phyloP scores from a whole-genome alignment of 2,329 filamentous ascomycete genomes.

The Calonectria pseudoturangicola region DNA sequence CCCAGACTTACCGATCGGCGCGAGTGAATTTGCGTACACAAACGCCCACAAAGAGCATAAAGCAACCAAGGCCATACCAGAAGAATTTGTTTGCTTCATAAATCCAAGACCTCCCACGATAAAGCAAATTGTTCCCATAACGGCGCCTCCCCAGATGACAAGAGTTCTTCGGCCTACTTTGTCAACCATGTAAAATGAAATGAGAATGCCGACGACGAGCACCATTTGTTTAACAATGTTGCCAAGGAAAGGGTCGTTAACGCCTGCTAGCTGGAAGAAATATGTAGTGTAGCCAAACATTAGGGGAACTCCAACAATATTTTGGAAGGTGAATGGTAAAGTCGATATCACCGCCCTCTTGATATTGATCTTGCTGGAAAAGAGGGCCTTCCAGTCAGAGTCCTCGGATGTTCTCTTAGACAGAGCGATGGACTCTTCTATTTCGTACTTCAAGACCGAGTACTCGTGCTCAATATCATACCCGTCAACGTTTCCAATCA shows the following conservation, averaged over 20 bases:
- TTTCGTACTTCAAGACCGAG: constrained; percentile 45
- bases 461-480: constrained; percentile 50
- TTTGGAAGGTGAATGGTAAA: constrained; percentile 49
- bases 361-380: constrained; percentile 43
- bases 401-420: constrained; percentile 21
- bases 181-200: constrained; percentile 46
- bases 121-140: constrained; percentile 17
- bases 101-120: constrained; percentile 34
- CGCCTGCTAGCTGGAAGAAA: constrained; percentile 49
- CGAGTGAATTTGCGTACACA: constrained; percentile 36
- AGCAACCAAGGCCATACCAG: constrained; percentile 36
- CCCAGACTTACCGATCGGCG: constrained; percentile 33
- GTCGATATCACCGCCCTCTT: constrained; percentile 48
- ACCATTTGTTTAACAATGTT: constrained; percentile 45
- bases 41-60: constrained; percentile 41
- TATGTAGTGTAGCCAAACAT: constrained; percentile 52
- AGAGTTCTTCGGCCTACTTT: constrained; percentile 42
- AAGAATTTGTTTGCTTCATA: constrained; percentile 32
- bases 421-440: constrained; percentile 33
- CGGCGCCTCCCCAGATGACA: constrained; percentile 28
- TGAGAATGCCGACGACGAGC: constrained; percentile 43
- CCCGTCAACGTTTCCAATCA: constrained; percentile 34
- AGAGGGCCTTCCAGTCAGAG: constrained; percentile 38
- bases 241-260: constrained; percentile 49
- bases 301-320: constrained; percentile 49